Evolutionary conservation across 1,284 basidiomycete species (phyloP).

Genomic region (Papiliotrema laurentii): DNA sequence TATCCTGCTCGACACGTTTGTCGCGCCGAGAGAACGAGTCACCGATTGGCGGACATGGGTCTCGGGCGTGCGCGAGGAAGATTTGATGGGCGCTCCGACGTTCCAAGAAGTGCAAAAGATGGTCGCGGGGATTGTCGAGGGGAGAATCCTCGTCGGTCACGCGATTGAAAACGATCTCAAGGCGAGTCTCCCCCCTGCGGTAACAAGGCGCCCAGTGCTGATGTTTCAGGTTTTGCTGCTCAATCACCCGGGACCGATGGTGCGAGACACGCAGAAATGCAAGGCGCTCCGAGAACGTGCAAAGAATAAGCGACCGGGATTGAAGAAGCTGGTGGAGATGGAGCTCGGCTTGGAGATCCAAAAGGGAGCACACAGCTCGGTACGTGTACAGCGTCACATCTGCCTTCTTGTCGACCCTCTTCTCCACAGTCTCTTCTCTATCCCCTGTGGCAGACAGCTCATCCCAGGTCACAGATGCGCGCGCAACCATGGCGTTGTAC

Average conservation of each 20-base stretch:
- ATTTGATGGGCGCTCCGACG: conserved; percentile 72
- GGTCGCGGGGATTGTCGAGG: conserved; percentile 74
- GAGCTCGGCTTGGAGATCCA: conserved; percentile 84
- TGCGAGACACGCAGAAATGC: conserved; percentile 76
- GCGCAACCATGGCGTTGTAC: conserved; percentile 94
- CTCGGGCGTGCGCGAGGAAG: conserved; percentile 73
- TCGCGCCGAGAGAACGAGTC: conserved; percentile 79
- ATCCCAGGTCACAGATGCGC: conserved; percentile 77
- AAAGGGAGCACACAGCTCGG: conserved; percentile 78
- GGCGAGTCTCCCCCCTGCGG: conserved; percentile 49
- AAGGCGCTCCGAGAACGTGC: conserved; percentile 53
- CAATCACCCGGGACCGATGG: conserved; percentile 74
- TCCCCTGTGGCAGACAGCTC: not conserved
- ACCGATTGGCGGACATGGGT: conserved; percentile 92
- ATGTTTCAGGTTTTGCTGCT: conserved; percentile 72
- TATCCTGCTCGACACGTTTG: conserved; percentile 77
- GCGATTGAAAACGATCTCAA: conserved; percentile 89
- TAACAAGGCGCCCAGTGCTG: not conserved
- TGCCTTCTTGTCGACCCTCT: not conserved
- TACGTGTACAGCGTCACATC: conserved; percentile 41
- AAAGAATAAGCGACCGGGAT: conserved; percentile 61
- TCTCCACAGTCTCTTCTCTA: not conserved
- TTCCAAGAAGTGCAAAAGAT: conserved; percentile 77
- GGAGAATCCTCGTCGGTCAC: conserved; percentile 85
- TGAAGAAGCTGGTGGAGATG: conserved; percentile 75